phyloP scores from a whole-genome alignment of 1,284 basidiomycete genomes.

The Tremellales sp. region DNA sequence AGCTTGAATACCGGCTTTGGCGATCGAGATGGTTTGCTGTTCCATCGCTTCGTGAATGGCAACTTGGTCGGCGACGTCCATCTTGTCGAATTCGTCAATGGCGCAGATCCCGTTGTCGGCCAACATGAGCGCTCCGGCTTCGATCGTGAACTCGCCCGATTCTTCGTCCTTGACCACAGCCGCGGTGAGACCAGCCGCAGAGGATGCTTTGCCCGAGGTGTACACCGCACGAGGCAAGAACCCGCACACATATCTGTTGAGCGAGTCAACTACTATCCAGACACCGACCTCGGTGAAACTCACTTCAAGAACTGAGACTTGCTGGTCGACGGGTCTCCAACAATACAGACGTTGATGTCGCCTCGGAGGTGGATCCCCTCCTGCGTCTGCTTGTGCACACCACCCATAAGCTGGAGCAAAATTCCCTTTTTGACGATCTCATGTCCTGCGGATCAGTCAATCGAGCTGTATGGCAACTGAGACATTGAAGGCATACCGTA shows the following conservation, averaged over 20 bases:
- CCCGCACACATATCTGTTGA: conserved; percentile 85
- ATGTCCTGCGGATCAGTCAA: conserved; percentile 55
- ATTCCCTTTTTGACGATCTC: conserved; percentile 99
- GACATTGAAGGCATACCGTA: conserved; percentile 59
- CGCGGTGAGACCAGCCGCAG: conserved; percentile 96
- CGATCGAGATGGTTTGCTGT: conserved; percentile 99
- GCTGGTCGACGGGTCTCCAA: conserved; percentile 93
- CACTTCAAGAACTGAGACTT: conserved; percentile 99
- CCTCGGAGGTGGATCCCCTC: conserved; percentile 98
- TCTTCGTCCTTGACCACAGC: conserved; percentile 98
- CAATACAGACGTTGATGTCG: conserved; percentile 97
- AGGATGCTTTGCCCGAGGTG: conserved; percentile 97
- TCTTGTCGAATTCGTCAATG: conserved; percentile 99
- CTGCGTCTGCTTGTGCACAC: conserved; percentile 92
- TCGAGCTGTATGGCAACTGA: not conserved
- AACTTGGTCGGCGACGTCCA: conserved; percentile 97
- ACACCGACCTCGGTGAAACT: conserved; percentile 40
- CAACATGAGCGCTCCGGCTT: conserved; percentile 97
- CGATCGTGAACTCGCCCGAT: conserved; percentile 98
- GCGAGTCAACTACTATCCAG: not conserved
- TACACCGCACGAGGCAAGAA: conserved; percentile 98
- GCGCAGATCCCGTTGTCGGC: conserved; percentile 99
- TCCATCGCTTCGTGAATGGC: conserved; percentile 99
- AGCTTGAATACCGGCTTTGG: conserved; percentile 98
- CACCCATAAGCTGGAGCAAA: conserved; percentile 97